These are phyloP conservation scores for Sphaerulina musiva DNA, from an alignment of 2,329 filamentous ascomycete genomes.

Conservation along the genomic window DNA sequence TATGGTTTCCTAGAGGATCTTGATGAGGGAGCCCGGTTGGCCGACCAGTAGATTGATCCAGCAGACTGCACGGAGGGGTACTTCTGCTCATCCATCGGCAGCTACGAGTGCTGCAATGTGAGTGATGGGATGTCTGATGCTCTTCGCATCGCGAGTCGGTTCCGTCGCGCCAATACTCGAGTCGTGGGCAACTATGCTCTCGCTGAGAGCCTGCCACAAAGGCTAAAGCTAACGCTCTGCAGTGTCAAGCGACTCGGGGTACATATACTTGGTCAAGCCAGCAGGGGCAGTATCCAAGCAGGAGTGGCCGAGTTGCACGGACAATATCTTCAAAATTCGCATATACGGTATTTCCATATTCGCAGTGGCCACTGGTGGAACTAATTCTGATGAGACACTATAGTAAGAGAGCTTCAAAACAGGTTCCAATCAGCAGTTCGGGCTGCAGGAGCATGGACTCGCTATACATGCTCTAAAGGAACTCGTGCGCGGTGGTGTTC, in stretches of 20 bases:
- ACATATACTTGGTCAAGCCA: conserved; percentile 9
- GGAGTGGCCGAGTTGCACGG: conserved; percentile 6
- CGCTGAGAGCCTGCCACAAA: conserved; percentile 16
- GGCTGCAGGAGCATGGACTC: conserved; percentile 12
- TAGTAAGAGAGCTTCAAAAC: conserved; percentile 19
- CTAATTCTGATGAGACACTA: conserved; percentile 20
- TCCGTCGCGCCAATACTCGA: conserved; percentile 8
- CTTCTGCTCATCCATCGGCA: conserved; percentile 6
- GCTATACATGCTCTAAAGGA: conserved; percentile 10
- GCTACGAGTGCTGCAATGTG: conserved; percentile 13
- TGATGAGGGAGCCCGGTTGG: too few species aligned
- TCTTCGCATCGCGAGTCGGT: conserved; percentile 13
- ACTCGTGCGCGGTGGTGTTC: conserved; percentile 3
- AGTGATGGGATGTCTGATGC: conserved; percentile 13
- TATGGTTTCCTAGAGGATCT: too few species aligned
- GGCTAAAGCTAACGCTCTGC: conserved; percentile 12
- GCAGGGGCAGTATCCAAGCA: conserved; percentile 9
- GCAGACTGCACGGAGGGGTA: too few species aligned
- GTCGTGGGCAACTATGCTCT: conserved; percentile 13
- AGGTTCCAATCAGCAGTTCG: conserved; percentile 15
- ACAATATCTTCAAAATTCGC: conserved; percentile 14
- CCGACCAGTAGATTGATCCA: too few species aligned
- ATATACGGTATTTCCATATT: conserved; percentile 11
- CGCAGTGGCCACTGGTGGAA: conserved; percentile 16
- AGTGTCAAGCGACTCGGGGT: conserved; percentile 10